These are phyloP conservation scores for Juglanconis sp. DNA, from an alignment of 2,329 filamentous ascomycete species.

Conservation along the genomic window DNA sequence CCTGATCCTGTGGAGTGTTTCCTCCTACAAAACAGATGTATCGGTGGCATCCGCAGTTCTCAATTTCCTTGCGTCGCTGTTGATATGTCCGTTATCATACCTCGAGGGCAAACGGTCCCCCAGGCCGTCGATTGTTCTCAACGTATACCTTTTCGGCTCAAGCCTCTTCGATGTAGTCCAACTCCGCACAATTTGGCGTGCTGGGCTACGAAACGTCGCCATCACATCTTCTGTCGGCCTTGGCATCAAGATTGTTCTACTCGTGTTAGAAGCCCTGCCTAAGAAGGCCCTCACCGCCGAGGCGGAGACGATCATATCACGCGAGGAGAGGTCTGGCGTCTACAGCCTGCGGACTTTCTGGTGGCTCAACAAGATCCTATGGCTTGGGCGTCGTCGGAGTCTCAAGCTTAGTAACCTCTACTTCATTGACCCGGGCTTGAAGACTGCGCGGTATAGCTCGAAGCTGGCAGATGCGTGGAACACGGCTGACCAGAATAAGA, in stretches of 20 bases:
- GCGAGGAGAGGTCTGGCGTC: neutral
- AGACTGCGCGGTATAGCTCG: neutral
- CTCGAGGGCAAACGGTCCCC: neutral
- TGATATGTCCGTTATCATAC: neutral
- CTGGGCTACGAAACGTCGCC: neutral
- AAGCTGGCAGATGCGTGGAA: neutral
- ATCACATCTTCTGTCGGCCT: neutral
- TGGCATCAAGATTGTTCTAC: neutral
- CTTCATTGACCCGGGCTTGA: neutral
- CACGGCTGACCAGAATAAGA: neutral
- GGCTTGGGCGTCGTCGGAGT: neutral
- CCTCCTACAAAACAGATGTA: neutral
- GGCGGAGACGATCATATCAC: neutral
- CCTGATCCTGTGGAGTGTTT: neutral
- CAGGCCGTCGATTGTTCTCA: neutral
- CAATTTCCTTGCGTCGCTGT: neutral
- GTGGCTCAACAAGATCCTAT: neutral
- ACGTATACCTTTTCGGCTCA: neutral
- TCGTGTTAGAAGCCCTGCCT: neutral
- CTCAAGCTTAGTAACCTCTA: neutral
- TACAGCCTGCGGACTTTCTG: neutral
- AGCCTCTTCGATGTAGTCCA: neutral
- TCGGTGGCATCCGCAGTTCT: neutral
- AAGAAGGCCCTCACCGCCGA: neutral
- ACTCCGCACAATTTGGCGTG: neutral